phyloP scores from a whole-genome alignment of 495 filamentous ascomycete species.

The Aspergillus kassunensis region DNA sequence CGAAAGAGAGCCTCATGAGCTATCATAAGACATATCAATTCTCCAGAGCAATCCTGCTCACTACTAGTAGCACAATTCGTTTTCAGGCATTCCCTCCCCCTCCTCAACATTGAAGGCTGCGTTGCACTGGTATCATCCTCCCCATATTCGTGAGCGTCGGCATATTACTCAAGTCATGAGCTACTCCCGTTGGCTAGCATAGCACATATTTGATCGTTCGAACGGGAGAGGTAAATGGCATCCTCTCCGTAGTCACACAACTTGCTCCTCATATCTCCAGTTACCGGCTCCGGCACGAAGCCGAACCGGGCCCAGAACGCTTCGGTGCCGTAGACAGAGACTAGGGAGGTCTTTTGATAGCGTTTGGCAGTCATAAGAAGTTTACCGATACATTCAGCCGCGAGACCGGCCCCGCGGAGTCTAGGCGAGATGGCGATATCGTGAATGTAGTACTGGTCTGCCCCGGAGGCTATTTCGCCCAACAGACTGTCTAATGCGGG shows the following conservation, averaged over 20 bases:
- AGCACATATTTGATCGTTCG: background rate
- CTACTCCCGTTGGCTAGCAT: too few relatives aligned
- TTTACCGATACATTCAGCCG: background rate
- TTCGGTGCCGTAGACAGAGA: conserved; percentile 8
- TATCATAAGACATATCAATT: too few relatives aligned
- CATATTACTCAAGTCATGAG: too few relatives aligned
- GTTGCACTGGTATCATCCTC: too few relatives aligned
- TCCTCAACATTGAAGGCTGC: too few relatives aligned
- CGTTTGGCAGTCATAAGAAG: background rate
- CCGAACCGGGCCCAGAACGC: conserved; percentile 7
- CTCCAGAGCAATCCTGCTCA: too few relatives aligned
- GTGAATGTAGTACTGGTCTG: conserved; percentile 11
- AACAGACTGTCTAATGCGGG: conserved; percentile 4
- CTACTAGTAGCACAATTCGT: too few relatives aligned
- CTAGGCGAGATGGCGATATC: conserved; percentile 8
- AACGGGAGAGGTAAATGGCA: background rate
- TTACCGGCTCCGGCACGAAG: background rate
- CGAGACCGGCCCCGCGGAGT: background rate
- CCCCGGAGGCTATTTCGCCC: background rate
- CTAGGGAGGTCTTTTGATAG: background rate
- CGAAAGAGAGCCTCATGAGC: too few relatives aligned
- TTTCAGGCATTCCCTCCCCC: too few relatives aligned
- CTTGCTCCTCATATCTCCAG: background rate
- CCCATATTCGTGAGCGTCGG: too few relatives aligned
- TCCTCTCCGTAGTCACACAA: conserved; percentile 4